Conservation (phyloP, 148 eudicot genomes). For the Tetragonia tetragonoides region DNA sequence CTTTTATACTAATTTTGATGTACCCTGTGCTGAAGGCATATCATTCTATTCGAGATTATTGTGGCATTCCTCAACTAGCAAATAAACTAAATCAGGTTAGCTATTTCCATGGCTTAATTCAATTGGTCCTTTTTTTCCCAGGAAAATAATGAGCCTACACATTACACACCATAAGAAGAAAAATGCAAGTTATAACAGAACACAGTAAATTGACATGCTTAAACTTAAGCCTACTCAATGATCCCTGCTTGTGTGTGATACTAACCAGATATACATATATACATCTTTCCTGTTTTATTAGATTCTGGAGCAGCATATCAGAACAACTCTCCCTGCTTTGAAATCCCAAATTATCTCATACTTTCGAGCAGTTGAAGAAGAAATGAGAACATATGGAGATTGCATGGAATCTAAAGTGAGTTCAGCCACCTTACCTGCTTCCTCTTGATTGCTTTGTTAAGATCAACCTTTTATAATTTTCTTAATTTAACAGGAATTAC, state of each 20-base stretch:
- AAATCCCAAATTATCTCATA: slow-evolving; percentile 42
- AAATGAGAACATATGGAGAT: slow-evolving; percentile 46
- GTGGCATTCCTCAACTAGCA: slow-evolving; percentile 52
- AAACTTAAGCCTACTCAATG: too few relatives aligned
- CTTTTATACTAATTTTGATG: background rate
- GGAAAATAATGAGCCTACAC: too few relatives aligned
- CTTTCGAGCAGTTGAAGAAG: slow-evolving; percentile 38
- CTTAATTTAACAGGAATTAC: too few relatives aligned
- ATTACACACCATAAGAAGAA: too few relatives aligned
- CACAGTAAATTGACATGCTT: too few relatives aligned
- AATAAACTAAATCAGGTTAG: slow-evolving; percentile 50
- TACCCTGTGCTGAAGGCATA: slow-evolving; percentile 31
- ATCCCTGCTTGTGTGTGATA: too few relatives aligned
- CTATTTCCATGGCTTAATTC: background rate
- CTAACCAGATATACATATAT: background rate
- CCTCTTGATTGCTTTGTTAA: background rate
- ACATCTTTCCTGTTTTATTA: slow-evolving; percentile 13
- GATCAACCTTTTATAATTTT: too few relatives aligned
- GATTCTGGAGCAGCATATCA: slow-evolving; percentile 54
- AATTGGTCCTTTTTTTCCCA: background rate
- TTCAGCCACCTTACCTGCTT: background rate
- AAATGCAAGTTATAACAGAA: too few relatives aligned
- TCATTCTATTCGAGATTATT: slow-evolving; percentile 35
- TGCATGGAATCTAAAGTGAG: slow-evolving; percentile 40
- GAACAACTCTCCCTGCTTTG: slow-evolving; percentile 41